These are phyloP conservation scores for Pestalotiopsis sp. DNA, from an alignment of 2,329 filamentous ascomycete genomes.

Conservation along the genomic window DNA sequence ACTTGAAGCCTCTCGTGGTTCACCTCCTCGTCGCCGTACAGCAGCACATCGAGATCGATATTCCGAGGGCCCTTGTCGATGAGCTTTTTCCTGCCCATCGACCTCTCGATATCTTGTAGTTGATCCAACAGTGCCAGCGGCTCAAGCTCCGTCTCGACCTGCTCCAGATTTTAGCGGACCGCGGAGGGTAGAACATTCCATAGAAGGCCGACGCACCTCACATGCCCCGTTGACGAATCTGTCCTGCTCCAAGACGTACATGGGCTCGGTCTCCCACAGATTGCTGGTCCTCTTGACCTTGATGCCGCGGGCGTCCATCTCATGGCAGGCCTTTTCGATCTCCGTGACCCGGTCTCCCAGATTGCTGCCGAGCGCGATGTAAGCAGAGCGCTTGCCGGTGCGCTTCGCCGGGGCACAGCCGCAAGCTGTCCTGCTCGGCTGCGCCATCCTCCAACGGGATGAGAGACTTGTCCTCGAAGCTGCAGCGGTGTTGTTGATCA, in stretches of 20 bases:
- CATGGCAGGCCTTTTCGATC: constrained; percentile 81
- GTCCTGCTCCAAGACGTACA: constrained; percentile 92
- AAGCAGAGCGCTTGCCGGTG: constrained; percentile 55
- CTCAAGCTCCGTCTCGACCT: constrained; percentile 80
- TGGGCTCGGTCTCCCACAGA: constrained; percentile 92
- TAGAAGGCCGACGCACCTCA: constrained; percentile 63
- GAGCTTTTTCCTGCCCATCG: constrained; percentile 78
- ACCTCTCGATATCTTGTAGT: constrained; percentile 82
- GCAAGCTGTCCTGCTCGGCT: constrained; percentile 25
- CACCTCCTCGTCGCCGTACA: constrained; percentile 73
- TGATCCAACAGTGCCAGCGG: constrained; percentile 78
- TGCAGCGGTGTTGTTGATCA: not conserved
- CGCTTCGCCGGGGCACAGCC: constrained; percentile 25
- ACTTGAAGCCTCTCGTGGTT: constrained; percentile 75
- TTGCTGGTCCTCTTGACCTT: constrained; percentile 79
- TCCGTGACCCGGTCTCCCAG: constrained; percentile 80
- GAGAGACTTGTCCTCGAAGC: constrained; percentile 3
- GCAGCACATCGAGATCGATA: constrained; percentile 90
- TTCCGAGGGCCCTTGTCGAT: constrained; percentile 94
- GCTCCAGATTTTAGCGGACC: constrained; percentile 12
- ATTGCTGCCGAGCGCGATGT: constrained; percentile 91
- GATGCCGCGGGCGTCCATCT: constrained; percentile 76
- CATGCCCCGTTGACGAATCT: constrained; percentile 91
- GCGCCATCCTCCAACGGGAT: constrained; percentile 17
- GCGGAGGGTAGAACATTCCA: not conserved